Evolutionary conservation across 1,284 basidiomycete species (phyloP), one percentile per base, ranked within the genome.

Genomic region (Psilocybe mexicana): DNA sequence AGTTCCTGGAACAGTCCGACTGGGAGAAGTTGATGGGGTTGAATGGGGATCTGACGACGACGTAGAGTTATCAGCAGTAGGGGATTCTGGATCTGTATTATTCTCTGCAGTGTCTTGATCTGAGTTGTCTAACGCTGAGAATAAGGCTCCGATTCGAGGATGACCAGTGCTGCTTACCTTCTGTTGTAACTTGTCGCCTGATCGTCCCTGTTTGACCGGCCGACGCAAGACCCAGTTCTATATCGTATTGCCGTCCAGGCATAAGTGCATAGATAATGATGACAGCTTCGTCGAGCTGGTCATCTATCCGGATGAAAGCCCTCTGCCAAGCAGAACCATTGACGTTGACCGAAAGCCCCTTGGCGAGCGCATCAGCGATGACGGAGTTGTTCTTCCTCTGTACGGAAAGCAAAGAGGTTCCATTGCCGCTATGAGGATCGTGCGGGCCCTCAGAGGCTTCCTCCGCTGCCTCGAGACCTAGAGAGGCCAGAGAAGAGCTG

Each of bases 221-320:
- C n/a, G 86, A 84, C 6, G 87, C 83, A 24, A 93, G 76, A 0
- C 80, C 86, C 3, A 93, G 74, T 65, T 91, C 88, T 58, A 93
- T 85, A 64, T 92, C 89, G 63, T 93, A 93, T 66, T 88, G 87
- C 54, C 87, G 78, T 2, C 88, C 87, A 8, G 91, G 91, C 78
- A 90, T 83, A 42, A 93, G 79, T 2, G 88, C 89, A 60, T 90
- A 92, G 30, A 93, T 81, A 62, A 93, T 88, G 53, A 93, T 88
- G 54, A 92, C 81, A 0, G 88, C 90, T 67, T 93, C 90, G 62
- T 92, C 90, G 0, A 79, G 77, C 51, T 85, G 82, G 45, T 92
- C 90, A 66, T 90, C 86, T 63, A 91, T 83, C 58, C 86, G 83
- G 61, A 90, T 84, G 63, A 92, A 81, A 24, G 91, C 87, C 54